Evolutionary conservation across 306 rosid genomes (phyloP).

Genomic region (Vachellia pachyceras): DNA sequence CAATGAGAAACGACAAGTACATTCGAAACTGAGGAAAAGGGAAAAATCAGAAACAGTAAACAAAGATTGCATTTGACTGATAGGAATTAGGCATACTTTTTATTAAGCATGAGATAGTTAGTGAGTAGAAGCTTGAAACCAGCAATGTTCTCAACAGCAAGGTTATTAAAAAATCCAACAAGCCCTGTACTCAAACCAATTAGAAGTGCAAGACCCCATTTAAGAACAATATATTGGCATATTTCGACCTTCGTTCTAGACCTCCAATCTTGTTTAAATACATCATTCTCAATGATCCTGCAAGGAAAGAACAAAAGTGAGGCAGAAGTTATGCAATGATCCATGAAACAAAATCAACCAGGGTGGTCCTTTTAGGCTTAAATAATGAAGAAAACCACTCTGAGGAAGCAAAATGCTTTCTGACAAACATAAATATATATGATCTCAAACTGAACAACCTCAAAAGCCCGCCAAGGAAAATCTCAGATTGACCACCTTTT

Average conservation of each 20-base stretch:
- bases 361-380: background rate
- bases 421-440: background rate
- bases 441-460: background rate
- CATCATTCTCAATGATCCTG: constrained; percentile 80
- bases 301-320: background rate
- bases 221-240: constrained; percentile 60
- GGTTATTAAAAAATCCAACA: constrained; percentile 71
- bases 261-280: constrained; percentile 85
- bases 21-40: background rate
- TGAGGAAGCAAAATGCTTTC: background rate
- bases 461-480: background rate
- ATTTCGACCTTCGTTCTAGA: constrained; percentile 59
- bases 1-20: background rate
- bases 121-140: constrained; percentile 73
- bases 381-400: background rate
- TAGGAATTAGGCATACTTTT: constrained; percentile 48
- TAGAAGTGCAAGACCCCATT: constrained; percentile 76
- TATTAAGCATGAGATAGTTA: constrained; percentile 58
- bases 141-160: constrained; percentile 84
- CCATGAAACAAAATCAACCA: background rate
- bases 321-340: background rate
- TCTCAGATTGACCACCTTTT: background rate
- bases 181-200: constrained; percentile 77
- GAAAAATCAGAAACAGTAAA: background rate
- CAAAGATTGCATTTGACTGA: background rate